phyloP scores from a whole-genome alignment of 2,329 filamentous ascomycete genomes.

The Colletotrichum zoysiae region DNA sequence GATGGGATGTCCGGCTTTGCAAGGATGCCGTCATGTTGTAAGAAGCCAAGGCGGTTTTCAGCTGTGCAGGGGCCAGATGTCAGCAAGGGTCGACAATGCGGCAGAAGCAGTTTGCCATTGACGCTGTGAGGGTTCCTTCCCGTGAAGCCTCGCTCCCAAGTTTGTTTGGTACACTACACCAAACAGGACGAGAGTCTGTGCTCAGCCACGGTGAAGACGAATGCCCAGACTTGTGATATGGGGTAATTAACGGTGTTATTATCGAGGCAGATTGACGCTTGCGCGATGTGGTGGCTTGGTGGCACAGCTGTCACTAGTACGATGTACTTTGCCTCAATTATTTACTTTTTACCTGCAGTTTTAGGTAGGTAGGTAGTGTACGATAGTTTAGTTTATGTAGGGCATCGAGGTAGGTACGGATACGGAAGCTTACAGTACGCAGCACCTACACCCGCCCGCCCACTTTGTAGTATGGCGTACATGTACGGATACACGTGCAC shows the following conservation, averaged over 20 bases:
- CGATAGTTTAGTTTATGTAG: no score
- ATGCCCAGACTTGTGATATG: not conserved
- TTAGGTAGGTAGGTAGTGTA: no score
- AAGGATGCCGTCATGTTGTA: conserved; percentile 6
- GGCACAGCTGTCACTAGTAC: not conserved
- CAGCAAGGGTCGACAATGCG: conserved; percentile 2
- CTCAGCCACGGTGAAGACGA: conserved; percentile 23
- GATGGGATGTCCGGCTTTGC: not conserved
- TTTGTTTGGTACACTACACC: not conserved
- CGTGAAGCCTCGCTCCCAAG: not conserved
- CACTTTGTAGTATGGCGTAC: no score
- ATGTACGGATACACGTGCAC: not conserved
- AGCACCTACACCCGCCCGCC: not conserved
- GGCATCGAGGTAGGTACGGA: not conserved
- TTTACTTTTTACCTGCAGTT: not conserved
- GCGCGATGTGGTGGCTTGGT: conserved; percentile 8
- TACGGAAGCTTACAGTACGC: not conserved
- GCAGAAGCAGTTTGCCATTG: not conserved
- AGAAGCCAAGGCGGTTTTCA: not conserved
- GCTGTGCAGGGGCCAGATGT: conserved; percentile 14
- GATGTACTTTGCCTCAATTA: no score
- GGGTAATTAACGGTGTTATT: not conserved
- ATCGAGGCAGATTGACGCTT: not conserved
- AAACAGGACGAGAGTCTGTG: not conserved
- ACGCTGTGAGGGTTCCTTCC: not conserved